phyloP scores from a whole-genome alignment of 208 protist species.

The Leishmania martiniquensis region DNA sequence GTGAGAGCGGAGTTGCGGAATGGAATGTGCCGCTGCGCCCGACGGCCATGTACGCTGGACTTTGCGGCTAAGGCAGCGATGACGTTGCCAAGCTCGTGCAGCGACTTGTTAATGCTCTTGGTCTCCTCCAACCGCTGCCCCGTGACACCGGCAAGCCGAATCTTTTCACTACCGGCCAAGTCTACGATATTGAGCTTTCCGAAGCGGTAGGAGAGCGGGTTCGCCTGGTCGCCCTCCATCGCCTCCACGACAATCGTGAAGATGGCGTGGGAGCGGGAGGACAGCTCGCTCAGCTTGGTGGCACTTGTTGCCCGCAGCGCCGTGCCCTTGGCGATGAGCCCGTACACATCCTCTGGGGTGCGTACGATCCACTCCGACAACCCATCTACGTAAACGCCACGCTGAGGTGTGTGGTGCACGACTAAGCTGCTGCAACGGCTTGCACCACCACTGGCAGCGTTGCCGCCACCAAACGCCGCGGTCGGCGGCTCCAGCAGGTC shows the following conservation, averaged over 20 bases:
- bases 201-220: conserved; percentile 46
- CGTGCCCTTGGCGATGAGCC: conserved; percentile 83
- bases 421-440: conserved; percentile 29
- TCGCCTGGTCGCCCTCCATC: conserved; percentile 49
- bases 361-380: conserved; percentile 92
- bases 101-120: conserved; percentile 93
- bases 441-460: not conserved
- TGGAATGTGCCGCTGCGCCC: conserved; percentile 80
- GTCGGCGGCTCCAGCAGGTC: conserved; percentile 60
- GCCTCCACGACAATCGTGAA: conserved; percentile 83
- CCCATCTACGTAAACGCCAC: conserved; percentile 92
- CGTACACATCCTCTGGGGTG: conserved; percentile 91
- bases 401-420: conserved; percentile 75
- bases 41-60: conserved; percentile 59
- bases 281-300: conserved; percentile 94
- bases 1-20: conserved; percentile 97
- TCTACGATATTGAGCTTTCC: conserved; percentile 92
- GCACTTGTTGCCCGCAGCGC: conserved; percentile 62
- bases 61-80: conserved; percentile 87
- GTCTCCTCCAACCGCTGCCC: conserved; percentile 83
- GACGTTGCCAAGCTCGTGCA: conserved; percentile 90
- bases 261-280: conserved; percentile 96
- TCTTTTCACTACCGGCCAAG: conserved; percentile 93
- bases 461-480: not conserved
- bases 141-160: conserved; percentile 79